These are phyloP conservation scores for Polyporus tsugae DNA, from an alignment of 1,284 basidiomycete species.

Conservation along the genomic window DNA sequence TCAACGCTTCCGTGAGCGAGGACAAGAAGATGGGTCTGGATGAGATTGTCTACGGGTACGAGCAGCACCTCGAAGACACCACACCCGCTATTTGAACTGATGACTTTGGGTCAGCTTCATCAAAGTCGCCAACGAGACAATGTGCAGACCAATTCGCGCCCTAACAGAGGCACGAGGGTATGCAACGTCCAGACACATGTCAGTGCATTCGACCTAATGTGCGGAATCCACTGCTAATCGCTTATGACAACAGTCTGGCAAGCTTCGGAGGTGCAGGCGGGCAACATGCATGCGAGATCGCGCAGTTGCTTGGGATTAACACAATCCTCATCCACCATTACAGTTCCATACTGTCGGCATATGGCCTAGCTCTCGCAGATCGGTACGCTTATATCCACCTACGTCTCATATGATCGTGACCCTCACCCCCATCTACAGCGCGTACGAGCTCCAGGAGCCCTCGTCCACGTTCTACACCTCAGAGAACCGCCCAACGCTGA, in stretches of 20 bases:
- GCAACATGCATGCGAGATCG: constrained; percentile 92
- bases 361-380: constrained; percentile 90
- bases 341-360: constrained; percentile 89
- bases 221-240: background rate
- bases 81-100: background rate
- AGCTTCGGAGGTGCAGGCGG: constrained; percentile 94
- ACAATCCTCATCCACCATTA: constrained; percentile 89
- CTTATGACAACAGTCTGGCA: constrained; percentile 61
- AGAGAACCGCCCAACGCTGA: constrained; percentile 60
- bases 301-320: constrained; percentile 80
- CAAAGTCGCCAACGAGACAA: constrained; percentile 94
- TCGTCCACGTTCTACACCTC: constrained; percentile 77
- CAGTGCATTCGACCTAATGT: constrained; percentile 31
- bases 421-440: constrained; percentile 51
- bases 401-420: background rate
- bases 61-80: constrained; percentile 7
- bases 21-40: constrained; percentile 74
- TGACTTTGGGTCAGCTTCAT: constrained; percentile 60
- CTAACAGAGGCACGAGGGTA: constrained; percentile 92
- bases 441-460: constrained; percentile 88
- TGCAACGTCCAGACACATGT: constrained; percentile 86
- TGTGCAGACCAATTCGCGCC: constrained; percentile 92
- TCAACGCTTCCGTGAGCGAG: constrained; percentile 62
- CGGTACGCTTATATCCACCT: constrained; percentile 53
- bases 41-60: constrained; percentile 88